Evolutionary conservation across 2,329 filamentous ascomycete genomes (phyloP), one percentile per base, ranked within the genome.

Genomic region (Calycina herbarum): DNA sequence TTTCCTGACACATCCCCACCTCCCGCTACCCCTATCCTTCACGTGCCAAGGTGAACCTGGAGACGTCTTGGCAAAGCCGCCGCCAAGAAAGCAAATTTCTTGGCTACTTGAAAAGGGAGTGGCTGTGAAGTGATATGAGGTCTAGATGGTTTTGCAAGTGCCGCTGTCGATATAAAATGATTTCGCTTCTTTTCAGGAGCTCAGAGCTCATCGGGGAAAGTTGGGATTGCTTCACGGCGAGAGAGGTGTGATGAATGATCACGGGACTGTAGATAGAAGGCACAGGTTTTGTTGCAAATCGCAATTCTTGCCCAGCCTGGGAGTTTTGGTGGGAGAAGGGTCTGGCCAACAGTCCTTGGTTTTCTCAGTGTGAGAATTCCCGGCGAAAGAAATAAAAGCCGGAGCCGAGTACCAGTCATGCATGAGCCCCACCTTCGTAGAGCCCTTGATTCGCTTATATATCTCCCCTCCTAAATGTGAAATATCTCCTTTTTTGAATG

Each of bases 101-200:
- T 54, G 48, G 48, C 48, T 54, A 54, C 48, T 54, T 24, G 48
- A 54, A 54, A 54, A 13, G 48, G 48, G 48, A 54, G 48, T 54
- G 48, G 48, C 48, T 54, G 48, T 54, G 48, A 54, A 48, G 17
- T 24, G 48, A 13, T 24, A 54, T 29, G 48, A 24, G 20, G 5
- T 54, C n/a, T 24, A 27, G 48, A 24, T 24, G 24, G 20, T 13
- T 51, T 54, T 54, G 48, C 8, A 10, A n/a, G n/a, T 51, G 10
- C 45, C 20, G 45, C 45, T 24, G 48, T 24, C 48, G 48, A 54
- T 54, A 54, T 24, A 54, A 54, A 54, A 27, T 27, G 20, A 13
- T 24, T 24, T 54, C 48, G 48, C 48, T 27, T 54, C 48, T 54
- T 24, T 54, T 24, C 48, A 10, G 24, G 20, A 27, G 24, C 48